Evolutionary conservation across 129 eudicot species (phyloP).

Genomic region (Apium graveolens): DNA sequence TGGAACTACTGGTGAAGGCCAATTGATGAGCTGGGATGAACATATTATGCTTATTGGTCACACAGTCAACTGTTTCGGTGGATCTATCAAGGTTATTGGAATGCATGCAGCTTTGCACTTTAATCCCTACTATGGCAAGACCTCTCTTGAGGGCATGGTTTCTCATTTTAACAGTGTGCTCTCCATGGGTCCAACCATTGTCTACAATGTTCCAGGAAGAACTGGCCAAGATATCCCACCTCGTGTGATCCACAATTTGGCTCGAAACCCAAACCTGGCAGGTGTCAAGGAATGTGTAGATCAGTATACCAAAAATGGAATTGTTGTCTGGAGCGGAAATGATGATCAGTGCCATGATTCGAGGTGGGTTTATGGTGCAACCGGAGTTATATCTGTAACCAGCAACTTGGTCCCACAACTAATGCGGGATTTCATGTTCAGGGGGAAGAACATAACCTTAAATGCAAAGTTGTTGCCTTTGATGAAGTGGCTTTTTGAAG

Average conservation of each 20-base stretch:
- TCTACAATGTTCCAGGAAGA: constrained; percentile 67
- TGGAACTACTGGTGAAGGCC: constrained; percentile 78
- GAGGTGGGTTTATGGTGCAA: constrained; percentile 68
- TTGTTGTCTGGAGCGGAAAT: constrained; percentile 73
- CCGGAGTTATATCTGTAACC: constrained; percentile 63
- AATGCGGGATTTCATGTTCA: constrained; percentile 64
- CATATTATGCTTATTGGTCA: constrained; percentile 77
- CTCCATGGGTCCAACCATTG: constrained; percentile 67
- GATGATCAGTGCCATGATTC: constrained; percentile 78
- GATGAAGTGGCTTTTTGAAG: constrained; percentile 64
- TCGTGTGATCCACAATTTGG: constrained; percentile 33
- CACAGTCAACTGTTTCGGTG: constrained; percentile 79
- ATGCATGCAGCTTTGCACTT: constrained; percentile 89
- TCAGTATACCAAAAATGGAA: constrained; percentile 31
- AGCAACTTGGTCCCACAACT: constrained; percentile 75
- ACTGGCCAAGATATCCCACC: constrained; percentile 86
- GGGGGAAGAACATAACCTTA: constrained; percentile 48
- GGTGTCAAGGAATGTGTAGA: constrained; percentile 68
- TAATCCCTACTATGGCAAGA: constrained; percentile 84
- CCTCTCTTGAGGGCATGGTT: constrained; percentile 60
- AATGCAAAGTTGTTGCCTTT: constrained; percentile 49
- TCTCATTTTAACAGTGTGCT: constrained; percentile 66
- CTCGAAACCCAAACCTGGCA: constrained; percentile 48
- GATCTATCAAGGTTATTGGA: constrained; percentile 69
- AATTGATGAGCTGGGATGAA: constrained; percentile 76